Evolutionary conservation across 2,329 filamentous ascomycete genomes (phyloP), one percentile per base, ranked within the genome.

Genomic region (Mycosphaerella arachidis): DNA sequence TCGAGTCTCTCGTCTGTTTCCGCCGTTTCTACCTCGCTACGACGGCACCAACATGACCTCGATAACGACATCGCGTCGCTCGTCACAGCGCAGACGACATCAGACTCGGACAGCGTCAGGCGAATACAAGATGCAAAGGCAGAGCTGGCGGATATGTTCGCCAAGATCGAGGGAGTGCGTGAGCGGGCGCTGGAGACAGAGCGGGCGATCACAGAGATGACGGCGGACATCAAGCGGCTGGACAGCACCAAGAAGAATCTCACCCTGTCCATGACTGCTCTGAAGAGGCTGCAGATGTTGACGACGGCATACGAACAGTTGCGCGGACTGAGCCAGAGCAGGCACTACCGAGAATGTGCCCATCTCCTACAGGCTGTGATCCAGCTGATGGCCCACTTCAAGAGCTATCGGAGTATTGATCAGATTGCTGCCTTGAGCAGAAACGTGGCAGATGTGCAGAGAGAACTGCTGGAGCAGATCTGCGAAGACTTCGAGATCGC

Each of bases 251-350:
- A 99, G 81, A 89, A 89, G 75, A 99, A 99, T 76, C 82, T 99
- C 63, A 97, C 94, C 9, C 82, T 96, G 56, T 97, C 92, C 66
- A 99, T 99, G 94, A 99, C 94, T 48, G 93, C 93, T 24, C 81
- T 99, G 70, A 99, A 99, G 80, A 84, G 94, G 51, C 82, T 99
- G 68, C 94, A 99, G 81, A 99, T 99, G 94, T 79, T 99, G 72
- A 97, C 94, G 5, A 97, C 94, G 3, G 94, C 94, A n/a, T 99
- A 97, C 76, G 94, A 97, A 73, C 94, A 99, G 78, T 82, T 99
- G 59, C 85, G 90, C 60, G 90, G 86, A 2, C 80, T 97, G 66
- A 89, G 90, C 66, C 90, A 90, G 75, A 88, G 89, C 37, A 83
- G 93, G 58, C 94, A 99, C 75, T 99, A 99, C 74, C 83, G 91